These are phyloP conservation scores for Fragaria nilgerrensis DNA, from an alignment of 306 rosid species.

Conservation along the genomic window DNA sequence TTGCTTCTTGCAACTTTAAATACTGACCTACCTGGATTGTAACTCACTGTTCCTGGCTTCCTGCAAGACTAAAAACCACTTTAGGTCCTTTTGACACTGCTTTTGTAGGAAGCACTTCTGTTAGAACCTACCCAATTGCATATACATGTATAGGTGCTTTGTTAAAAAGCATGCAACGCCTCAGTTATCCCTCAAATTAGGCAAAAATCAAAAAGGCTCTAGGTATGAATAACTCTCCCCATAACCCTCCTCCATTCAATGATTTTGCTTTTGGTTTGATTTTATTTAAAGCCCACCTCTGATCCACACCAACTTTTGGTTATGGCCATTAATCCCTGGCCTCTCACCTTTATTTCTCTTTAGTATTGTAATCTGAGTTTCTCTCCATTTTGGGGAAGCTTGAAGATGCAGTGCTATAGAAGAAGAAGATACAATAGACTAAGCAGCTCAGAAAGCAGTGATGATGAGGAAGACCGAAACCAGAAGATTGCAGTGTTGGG, in stretches of 20 bases:
- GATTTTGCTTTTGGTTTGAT: neutral
- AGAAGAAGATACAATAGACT: constrained; percentile 14
- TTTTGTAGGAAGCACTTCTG: neutral
- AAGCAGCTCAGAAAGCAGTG: neutral
- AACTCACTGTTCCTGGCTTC: neutral
- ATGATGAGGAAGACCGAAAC: neutral
- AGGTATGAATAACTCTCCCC: neutral
- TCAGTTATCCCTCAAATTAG: neutral
- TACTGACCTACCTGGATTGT: neutral
- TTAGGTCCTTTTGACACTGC: neutral
- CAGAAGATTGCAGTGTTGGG: constrained; percentile 9
- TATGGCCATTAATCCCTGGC: neutral
- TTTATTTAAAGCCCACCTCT: neutral
- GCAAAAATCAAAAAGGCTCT: neutral
- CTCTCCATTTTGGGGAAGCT: neutral
- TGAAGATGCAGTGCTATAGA: constrained; percentile 6
- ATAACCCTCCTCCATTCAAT: neutral
- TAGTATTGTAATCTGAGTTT: neutral
- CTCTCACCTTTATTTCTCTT: neutral
- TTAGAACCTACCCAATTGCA: neutral
- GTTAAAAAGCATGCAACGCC: neutral
- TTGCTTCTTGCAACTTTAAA: neutral
- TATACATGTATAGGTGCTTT: neutral
- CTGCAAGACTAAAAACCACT: neutral
- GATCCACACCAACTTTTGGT: constrained; percentile 6